These are phyloP conservation scores for Penicillium ucsense DNA, from an alignment of 495 filamentous ascomycete species.

Conservation along the genomic window DNA sequence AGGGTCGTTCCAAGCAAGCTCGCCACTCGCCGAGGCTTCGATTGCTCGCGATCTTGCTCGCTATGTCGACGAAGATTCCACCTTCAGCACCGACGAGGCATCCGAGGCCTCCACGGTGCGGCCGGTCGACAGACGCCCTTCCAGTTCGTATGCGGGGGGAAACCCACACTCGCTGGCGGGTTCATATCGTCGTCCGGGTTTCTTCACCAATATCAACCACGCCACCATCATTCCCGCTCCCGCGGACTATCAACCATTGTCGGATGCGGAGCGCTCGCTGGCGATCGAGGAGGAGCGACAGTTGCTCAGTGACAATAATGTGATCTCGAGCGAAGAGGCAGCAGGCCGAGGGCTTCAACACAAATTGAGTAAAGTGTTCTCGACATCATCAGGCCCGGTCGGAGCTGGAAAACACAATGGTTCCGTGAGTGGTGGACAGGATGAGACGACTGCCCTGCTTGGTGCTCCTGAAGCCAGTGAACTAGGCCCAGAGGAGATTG, in stretches of 20 bases:
- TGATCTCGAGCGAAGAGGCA: slow-evolving; percentile 56
- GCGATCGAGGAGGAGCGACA: slow-evolving; percentile 65
- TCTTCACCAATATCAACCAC: slow-evolving; percentile 51
- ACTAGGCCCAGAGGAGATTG: slow-evolving; percentile 30
- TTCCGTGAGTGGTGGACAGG: background rate
- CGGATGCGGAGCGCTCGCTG: slow-evolving; percentile 50
- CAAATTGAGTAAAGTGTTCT: slow-evolving; percentile 20
- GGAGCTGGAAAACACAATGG: slow-evolving; percentile 5
- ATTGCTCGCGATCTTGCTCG: slow-evolving; percentile 63
- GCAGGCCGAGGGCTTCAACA: slow-evolving; percentile 17
- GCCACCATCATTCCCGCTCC: slow-evolving; percentile 34
- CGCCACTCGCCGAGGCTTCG: slow-evolving; percentile 56
- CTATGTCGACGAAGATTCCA: slow-evolving; percentile 39
- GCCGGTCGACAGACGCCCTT: slow-evolving; percentile 30
- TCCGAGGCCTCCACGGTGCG: slow-evolving; percentile 42
- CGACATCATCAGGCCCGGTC: slow-evolving; percentile 7
- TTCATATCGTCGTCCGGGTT: slow-evolving; percentile 59
- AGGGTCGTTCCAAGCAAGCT: slow-evolving; percentile 42
- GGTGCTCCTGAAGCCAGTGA: slow-evolving; percentile 18
- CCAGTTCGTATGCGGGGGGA: slow-evolving; percentile 25
- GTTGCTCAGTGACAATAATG: slow-evolving; percentile 66
- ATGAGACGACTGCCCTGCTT: slow-evolving; percentile 46
- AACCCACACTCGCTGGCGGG: slow-evolving; percentile 50
- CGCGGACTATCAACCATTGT: slow-evolving; percentile 41
- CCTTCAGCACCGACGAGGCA: slow-evolving; percentile 29